Evolutionary conservation across 2,329 filamentous ascomycete species (phyloP).

Genomic region (Fusarium pseudograminearum): DNA sequence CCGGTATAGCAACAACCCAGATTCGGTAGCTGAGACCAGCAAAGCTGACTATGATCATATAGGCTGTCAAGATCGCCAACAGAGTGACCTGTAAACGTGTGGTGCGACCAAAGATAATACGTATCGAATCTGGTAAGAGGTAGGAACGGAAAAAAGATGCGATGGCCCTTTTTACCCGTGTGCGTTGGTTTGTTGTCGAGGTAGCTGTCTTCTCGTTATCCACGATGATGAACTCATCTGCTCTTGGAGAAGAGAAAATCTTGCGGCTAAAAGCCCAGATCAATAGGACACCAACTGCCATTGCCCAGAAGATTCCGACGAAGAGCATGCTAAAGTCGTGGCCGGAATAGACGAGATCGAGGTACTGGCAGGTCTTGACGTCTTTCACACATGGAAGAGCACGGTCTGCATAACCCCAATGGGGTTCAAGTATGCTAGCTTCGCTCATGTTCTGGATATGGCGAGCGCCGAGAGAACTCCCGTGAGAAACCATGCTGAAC

Average conservation of each 20-base stretch:
- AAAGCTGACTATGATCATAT: background rate
- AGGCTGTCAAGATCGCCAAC: background rate
- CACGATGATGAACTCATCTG: background rate
- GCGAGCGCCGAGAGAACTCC: background rate
- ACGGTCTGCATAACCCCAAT: background rate
- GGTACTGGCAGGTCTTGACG: background rate
- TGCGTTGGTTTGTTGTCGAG: fast-evolving
- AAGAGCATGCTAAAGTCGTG: conserved; percentile 1
- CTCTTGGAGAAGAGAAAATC: background rate
- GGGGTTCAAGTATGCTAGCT: background rate
- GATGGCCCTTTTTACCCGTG: background rate
- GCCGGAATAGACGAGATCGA: background rate
- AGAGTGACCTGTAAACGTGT: background rate
- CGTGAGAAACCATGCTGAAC: background rate
- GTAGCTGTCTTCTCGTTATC: background rate
- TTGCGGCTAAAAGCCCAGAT: background rate
- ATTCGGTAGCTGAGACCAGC: background rate
- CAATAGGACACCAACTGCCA: background rate
- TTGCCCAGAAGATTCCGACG: background rate
- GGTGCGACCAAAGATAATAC: background rate
- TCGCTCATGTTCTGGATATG: background rate
- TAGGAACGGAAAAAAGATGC: background rate
- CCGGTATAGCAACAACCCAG: background rate
- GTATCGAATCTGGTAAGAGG: background rate
- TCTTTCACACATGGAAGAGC: background rate